Evolutionary conservation across 345 rosid genomes (phyloP), one percentile per base, ranked within the genome.

Genomic region (Kernera saxatilis): DNA sequence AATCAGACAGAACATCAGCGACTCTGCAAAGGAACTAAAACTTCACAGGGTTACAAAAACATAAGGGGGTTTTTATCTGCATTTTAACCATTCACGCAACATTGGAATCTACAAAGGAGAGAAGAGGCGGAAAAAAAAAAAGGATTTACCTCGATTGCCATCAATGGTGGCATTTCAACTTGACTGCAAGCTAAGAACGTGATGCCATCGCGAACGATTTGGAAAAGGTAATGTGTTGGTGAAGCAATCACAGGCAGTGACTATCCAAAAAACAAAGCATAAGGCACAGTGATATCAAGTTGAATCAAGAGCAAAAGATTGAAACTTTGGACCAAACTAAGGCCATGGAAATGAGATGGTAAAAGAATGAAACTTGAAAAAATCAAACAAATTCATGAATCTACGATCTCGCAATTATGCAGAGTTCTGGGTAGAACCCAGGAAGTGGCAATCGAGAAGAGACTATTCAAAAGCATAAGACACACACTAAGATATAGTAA

Each of bases 101-200:
- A 26, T 29, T 10, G 27, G 18, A 63, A 40, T 21, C 21, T 27
- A 70, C 35, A 61, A 46, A 26, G 6, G 12, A 77, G 57, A 71
- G 32, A 43, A 55, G 17, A 40, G 14, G 21, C 6, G 5, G 30
- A 3, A 2, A 17, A 10, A 18, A 12, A 37, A 13, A 17, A n/a
- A n/a, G n/a, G 27, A 41, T 45, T 72, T 77, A 91, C 99, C 96
- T 94, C 99, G 69, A 91, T 85, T 26, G 86, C 99, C 98, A 94
- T 88, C 82, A 94, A 70, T 36, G 99, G 96, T 3, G 95, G 95
- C 98, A 94, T 91, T 81, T 91, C 99, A 64, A 94, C 96, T 79
- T 91, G 99, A 74, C 91, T 91, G 67, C 99, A 91, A 54, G 99
- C 93, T 58, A 94, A 72, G 73, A 94, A 88, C 2, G 98, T 94